A percentile compares a stretch with the other conserved stretches of the same genome.
Evolutionary conservation across 1,284 basidiomycete species (phyloP).

Genomic region (Pseudomicrostroma phylloplanum): DNA sequence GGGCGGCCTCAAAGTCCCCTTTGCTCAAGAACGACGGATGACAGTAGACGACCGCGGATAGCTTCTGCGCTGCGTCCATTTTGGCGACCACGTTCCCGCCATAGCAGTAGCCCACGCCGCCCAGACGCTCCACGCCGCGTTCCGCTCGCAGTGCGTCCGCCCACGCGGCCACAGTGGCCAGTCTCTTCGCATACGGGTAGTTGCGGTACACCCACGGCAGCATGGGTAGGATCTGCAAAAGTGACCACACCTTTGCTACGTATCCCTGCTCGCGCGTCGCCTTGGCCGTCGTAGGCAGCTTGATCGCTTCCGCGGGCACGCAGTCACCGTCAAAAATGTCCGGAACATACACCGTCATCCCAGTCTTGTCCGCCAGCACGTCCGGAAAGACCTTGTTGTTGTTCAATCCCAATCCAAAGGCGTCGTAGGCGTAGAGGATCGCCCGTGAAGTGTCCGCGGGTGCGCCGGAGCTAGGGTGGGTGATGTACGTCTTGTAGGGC

Average conservation of each 20-base stretch:
- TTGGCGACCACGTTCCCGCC: conserved; percentile 54
- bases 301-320: conserved; percentile 14
- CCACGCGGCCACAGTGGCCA: too few species aligned
- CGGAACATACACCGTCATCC: conserved; percentile 61
- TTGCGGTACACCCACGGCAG: too few species aligned
- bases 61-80: conserved; percentile 38
- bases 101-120: conserved; percentile 56
- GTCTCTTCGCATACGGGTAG: too few species aligned
- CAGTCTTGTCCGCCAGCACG: conserved; percentile 56
- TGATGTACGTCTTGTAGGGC: conserved; percentile 36
- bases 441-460: conserved; percentile 40
- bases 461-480: conserved; percentile 32
- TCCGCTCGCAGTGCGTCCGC: too few species aligned
- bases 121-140: too few species aligned
- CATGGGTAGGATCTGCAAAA: not conserved
- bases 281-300: conserved; percentile 19
- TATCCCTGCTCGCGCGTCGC: conserved; percentile 33
- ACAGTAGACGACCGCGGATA: conserved; percentile 58
- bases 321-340: conserved; percentile 32
- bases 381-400: conserved; percentile 62
- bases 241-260: not conserved
- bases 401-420: conserved; percentile 52
- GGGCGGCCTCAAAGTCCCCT: conserved; percentile 49
- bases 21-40: conserved; percentile 58
- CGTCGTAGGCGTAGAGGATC: conserved; percentile 61